Conservation (phyloP, 2,329 filamentous ascomycete species). For the Coniella vitis region DNA sequence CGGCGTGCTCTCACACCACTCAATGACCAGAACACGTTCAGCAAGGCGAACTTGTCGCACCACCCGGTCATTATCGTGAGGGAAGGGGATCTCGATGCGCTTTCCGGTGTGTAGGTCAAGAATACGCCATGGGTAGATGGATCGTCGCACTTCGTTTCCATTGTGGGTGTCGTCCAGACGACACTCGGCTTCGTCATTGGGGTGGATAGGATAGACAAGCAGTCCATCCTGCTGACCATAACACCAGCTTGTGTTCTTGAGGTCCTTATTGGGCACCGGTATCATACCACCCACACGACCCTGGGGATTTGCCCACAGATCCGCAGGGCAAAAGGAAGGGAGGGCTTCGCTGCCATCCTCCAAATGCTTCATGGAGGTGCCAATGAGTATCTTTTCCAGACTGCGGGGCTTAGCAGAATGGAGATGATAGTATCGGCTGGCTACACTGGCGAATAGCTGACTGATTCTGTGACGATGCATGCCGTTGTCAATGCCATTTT, state of each 20-base stretch:
- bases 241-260: conserved; percentile 46
- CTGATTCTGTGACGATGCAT: conserved; percentile 38
- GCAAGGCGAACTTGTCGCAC: conserved; percentile 49
- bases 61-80: conserved; percentile 36
- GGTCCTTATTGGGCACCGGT: conserved; percentile 39
- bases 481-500: not conserved
- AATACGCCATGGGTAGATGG: conserved; percentile 31
- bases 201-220: conserved; percentile 40
- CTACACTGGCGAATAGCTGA: conserved; percentile 40
- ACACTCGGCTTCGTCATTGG: conserved; percentile 18
- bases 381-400: conserved; percentile 37
- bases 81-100: conserved; percentile 43
- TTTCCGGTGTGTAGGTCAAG: conserved; percentile 42
- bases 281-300: conserved; percentile 32
- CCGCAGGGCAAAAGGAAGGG: conserved; percentile 23
- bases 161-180: too few relatives aligned
- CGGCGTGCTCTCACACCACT: conserved; percentile 51
- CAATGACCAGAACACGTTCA: conserved; percentile 50
- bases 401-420: conserved; percentile 38
- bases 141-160: not conserved
- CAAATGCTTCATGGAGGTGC: too few relatives aligned
- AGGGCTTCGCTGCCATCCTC: conserved; percentile 16
- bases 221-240: conserved; percentile 46
- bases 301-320: conserved; percentile 40
- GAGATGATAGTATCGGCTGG: conserved; percentile 49